phyloP scores from a whole-genome alignment of 495 filamentous ascomycete species.

The Terfezia boudieri region DNA sequence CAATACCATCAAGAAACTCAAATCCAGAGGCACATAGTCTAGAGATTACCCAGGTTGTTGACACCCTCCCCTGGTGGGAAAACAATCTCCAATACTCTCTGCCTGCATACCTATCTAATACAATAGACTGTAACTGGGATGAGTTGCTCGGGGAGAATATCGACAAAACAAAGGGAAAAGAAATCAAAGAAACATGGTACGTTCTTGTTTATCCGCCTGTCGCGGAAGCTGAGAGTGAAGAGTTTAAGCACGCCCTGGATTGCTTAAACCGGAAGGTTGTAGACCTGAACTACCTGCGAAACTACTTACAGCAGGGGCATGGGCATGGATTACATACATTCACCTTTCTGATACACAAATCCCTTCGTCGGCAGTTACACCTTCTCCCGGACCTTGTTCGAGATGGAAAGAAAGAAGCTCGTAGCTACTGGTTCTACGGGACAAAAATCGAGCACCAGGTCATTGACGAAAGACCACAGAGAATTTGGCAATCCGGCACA shows the following conservation, averaged over 20 bases:
- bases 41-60: too few relatives aligned
- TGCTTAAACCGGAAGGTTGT: neutral
- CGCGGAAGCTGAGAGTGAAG: neutral
- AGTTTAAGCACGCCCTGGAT: neutral
- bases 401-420: slow-evolving; percentile 6
- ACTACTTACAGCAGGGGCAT: too few relatives aligned
- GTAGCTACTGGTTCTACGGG: slow-evolving; percentile 14
- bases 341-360: slow-evolving; percentile 5
- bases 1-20: neutral
- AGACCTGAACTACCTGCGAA: too few relatives aligned
- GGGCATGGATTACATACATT: too few relatives aligned
- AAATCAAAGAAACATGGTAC: neutral
- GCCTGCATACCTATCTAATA: neutral
- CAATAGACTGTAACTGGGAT: neutral
- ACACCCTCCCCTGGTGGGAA: neutral
- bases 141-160: neutral
- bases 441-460: slow-evolving; percentile 3
- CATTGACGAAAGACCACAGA: slow-evolving; percentile 3
- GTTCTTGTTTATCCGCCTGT: neutral
- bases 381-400: slow-evolving; percentile 11
- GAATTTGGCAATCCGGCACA: slow-evolving; percentile 16
- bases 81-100: neutral
- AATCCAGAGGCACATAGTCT: neutral
- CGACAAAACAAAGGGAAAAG: neutral
- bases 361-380: slow-evolving; percentile 11